phyloP scores from a whole-genome alignment of 257 asterid genomes.

The Leonotis leonurus region DNA sequence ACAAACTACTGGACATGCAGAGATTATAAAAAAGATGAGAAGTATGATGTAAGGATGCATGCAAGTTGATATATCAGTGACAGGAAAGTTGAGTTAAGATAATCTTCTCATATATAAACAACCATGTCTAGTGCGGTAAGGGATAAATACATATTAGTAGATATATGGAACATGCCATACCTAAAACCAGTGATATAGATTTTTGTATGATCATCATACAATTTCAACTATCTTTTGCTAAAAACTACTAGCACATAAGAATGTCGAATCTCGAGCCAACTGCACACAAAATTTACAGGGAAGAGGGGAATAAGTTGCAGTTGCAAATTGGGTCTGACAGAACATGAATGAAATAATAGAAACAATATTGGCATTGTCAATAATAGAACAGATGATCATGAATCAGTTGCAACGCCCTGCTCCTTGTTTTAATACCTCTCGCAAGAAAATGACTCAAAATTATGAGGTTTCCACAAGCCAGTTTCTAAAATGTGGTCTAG shows the following conservation, averaged over 20 bases:
- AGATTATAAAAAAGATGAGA: too few species aligned
- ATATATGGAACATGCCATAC: neutral
- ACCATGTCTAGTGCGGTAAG: neutral
- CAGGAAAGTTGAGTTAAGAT: neutral
- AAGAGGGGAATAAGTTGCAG: too few species aligned
- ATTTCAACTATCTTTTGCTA: too few species aligned
- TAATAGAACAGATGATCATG: slow-evolving; percentile 3
- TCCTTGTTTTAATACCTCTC: slow-evolving; percentile 20
- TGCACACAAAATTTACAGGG: neutral
- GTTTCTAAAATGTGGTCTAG: slow-evolving; percentile 54
- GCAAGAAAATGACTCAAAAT: slow-evolving; percentile 46
- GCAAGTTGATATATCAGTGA: neutral
- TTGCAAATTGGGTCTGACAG: neutral
- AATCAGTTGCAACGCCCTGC: neutral
- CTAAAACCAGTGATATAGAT: too few species aligned
- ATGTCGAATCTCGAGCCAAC: neutral
- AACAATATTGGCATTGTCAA: neutral
- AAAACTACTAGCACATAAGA: too few species aligned
- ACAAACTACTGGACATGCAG: too few species aligned
- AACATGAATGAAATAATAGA: neutral
- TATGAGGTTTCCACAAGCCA: slow-evolving; percentile 67
- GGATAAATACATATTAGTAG: neutral
- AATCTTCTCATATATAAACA: too few species aligned
- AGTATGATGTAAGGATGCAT: neutral
- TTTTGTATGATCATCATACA: too few species aligned